phyloP scores from a whole-genome alignment of 257 asterid genomes.

The Buddleja alternifolia region DNA sequence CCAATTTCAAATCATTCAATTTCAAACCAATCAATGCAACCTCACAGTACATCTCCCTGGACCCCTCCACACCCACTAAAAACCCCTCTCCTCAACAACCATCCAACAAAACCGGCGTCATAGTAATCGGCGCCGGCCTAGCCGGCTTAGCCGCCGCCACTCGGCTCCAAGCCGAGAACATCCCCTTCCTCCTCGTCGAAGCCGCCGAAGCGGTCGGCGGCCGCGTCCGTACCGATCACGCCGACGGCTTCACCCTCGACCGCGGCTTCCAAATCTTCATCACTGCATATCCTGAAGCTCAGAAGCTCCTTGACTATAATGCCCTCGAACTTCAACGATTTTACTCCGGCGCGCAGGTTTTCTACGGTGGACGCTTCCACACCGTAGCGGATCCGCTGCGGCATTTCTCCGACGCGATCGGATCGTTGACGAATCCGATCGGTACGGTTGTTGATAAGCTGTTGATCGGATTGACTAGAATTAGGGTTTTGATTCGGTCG shows the following conservation, averaged over 20 bases:
- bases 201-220: conserved; percentile 92
- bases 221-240: conserved; percentile 84
- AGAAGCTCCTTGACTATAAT: conserved; percentile 60
- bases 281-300: conserved; percentile 91
- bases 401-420: conserved; percentile 64
- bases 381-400: conserved; percentile 88
- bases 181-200: conserved; percentile 81
- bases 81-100: conserved; percentile 32
- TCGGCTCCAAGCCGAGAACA: conserved; percentile 70
- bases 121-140: conserved; percentile 87
- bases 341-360: conserved; percentile 85
- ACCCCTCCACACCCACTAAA: conserved; percentile 42
- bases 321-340: conserved; percentile 64
- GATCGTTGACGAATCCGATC: conserved; percentile 67
- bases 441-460: conserved; percentile 70
- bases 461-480: conserved; percentile 67
- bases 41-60: conserved; percentile 46
- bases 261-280: conserved; percentile 97
- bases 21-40: conserved; percentile 49
- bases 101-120: conserved; percentile 55
- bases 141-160: conserved; percentile 94
- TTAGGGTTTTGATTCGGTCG: conserved; percentile 58
- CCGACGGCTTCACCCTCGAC: conserved; percentile 86
- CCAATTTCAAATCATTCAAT: conserved; percentile 26
- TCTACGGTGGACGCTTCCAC: conserved; percentile 70